Evolutionary conservation across 768 basidiomycete species (phyloP).

Genomic region (Lactifluus volemus): DNA sequence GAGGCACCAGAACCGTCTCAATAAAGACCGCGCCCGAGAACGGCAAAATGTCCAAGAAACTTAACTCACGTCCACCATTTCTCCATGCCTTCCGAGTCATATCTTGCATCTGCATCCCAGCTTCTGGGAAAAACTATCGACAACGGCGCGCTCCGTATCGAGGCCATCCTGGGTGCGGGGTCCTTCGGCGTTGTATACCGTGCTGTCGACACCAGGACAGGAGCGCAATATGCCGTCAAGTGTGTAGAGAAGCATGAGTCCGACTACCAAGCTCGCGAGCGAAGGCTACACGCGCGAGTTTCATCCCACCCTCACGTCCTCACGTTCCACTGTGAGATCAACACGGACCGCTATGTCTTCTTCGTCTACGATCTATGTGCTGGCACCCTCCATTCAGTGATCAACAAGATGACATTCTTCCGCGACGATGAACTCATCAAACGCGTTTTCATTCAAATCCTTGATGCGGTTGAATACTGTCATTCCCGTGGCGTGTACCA

Average conservation of each 20-base stretch:
- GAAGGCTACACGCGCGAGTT: conserved; percentile 63
- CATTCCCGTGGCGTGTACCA: conserved; percentile 12
- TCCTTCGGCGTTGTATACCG: conserved; percentile 96
- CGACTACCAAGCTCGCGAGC: conserved; percentile 43
- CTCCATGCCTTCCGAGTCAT: not conserved
- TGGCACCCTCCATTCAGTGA: conserved; percentile 3
- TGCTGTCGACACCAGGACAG: conserved; percentile 46
- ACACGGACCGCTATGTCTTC: conserved; percentile 57
- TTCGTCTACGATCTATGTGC: conserved; percentile 14
- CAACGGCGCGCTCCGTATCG: conserved; percentile 68
- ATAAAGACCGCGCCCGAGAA: not conserved
- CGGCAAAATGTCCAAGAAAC: not conserved
- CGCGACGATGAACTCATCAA: conserved; percentile 10
- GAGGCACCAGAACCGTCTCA: not conserved
- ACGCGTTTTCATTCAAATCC: conserved; percentile 8
- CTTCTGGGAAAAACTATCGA: conserved; percentile 42
- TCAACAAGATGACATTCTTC: conserved; percentile 2
- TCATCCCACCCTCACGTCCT: conserved; percentile 74
- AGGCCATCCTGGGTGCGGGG: conserved; percentile 80
- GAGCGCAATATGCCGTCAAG: conserved; percentile 70
- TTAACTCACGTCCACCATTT: not conserved
- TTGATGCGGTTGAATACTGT: conserved; percentile 10
- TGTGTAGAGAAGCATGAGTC: conserved; percentile 48
- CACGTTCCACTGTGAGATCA: conserved; percentile 78
- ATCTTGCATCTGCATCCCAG: not conserved